A percentile compares a stretch with the other conserved stretches of the same genome.
phyloP scores from a whole-genome alignment of 306 rosid genomes.

The Quillaja saponaria region DNA sequence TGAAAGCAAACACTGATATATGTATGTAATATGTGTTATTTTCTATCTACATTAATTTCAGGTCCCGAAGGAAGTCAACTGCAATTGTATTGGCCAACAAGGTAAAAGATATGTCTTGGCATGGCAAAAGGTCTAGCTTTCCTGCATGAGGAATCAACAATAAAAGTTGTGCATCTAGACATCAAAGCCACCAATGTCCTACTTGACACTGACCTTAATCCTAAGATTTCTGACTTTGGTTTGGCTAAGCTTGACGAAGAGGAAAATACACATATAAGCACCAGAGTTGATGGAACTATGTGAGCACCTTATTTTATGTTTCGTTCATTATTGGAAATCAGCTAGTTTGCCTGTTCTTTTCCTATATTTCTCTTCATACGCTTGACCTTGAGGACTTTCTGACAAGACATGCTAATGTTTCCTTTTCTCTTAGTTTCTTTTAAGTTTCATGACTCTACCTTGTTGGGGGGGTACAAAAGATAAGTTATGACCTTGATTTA shows the following conservation, averaged over 20 bases:
- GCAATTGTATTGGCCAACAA: constrained; percentile 56
- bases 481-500: no score
- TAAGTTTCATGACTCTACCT: no score
- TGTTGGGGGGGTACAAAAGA: no score
- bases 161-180: constrained; percentile 68
- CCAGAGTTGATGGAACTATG: constrained; percentile 68
- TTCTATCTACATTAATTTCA: not conserved
- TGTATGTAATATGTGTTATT: no score
- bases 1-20: not conserved
- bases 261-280: constrained; percentile 55
- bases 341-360: no score
- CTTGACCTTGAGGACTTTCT: no score
- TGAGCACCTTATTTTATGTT: constrained; percentile 5
- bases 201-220: constrained; percentile 55
- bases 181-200: constrained; percentile 60
- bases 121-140: constrained; percentile 62
- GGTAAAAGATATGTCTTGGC: constrained; percentile 61
- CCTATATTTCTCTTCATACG: constrained; percentile 1
- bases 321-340: no score
- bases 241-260: constrained; percentile 68
- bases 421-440: no score
- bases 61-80: constrained; percentile 27
- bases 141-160: constrained; percentile 60
- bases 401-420: no score
- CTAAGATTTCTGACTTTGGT: constrained; percentile 75